Conservation (phyloP, 129 eudicot species). For the Chrysanthemum seticuspe region DNA sequence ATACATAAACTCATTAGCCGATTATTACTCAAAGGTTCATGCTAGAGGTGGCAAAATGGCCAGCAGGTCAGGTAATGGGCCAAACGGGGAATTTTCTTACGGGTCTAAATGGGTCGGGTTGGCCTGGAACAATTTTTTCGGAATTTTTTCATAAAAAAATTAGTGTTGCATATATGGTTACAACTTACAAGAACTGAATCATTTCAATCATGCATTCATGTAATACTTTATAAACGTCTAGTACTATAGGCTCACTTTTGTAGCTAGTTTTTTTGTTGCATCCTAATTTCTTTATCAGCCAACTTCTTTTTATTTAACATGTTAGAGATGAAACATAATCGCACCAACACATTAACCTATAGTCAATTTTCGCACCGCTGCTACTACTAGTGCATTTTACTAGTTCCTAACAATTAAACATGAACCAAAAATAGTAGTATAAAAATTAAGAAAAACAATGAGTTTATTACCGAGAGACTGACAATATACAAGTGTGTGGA, state of each 20-base stretch:
- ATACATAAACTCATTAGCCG: background rate
- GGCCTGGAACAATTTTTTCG: background rate
- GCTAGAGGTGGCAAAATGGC: background rate
- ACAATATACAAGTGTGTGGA: slow-evolving; percentile 17
- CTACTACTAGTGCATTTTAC: background rate
- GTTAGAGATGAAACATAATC: background rate
- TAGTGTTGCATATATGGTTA: background rate
- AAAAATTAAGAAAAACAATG: background rate
- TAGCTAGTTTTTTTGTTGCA: no score
- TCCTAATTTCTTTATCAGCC: background rate
- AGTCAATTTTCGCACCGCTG: no score
- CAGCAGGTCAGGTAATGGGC: background rate
- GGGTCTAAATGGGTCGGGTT: no score
- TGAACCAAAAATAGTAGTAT: background rate
- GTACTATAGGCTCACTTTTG: no score
- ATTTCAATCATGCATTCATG: background rate
- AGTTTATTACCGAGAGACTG: slow-evolving; percentile 14
- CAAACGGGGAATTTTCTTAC: background rate
- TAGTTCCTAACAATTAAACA: background rate
- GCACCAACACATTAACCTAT: no score
- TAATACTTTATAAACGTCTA: background rate
- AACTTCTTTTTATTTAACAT: background rate
- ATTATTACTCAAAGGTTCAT: slow-evolving; percentile 9
- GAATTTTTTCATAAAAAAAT: background rate
- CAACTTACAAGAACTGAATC: background rate